These are phyloP conservation scores for Aurifilum marmelostoma DNA, from an alignment of 2,329 filamentous ascomycete species.

Conservation along the genomic window DNA sequence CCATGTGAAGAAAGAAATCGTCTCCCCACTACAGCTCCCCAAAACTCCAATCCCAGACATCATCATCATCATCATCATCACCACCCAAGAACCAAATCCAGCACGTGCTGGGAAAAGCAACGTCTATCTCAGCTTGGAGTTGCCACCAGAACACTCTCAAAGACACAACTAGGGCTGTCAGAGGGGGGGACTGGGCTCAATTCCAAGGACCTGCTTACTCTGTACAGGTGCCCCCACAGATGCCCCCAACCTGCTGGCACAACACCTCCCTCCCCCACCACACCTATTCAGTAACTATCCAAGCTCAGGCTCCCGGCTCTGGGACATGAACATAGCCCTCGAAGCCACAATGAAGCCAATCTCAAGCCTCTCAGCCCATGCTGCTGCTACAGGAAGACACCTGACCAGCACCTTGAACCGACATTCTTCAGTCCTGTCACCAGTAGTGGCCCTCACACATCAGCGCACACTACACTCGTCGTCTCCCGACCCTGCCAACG, in stretches of 20 bases:
- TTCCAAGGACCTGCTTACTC: too few species aligned
- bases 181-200: too few species aligned
- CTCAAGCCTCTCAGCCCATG: conserved; percentile 15
- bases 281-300: not conserved
- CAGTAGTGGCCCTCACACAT: not conserved
- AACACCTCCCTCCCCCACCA: not conserved
- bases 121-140: not conserved
- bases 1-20: not conserved
- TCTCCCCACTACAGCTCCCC: not conserved
- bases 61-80: not conserved
- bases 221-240: not conserved
- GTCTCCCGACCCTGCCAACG: conserved; percentile 46
- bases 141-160: not conserved
- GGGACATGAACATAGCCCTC: not conserved
- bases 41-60: not conserved
- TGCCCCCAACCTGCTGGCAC: not conserved
- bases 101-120: not conserved
- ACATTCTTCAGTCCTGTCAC: not conserved
- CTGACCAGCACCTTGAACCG: conserved; percentile 1
- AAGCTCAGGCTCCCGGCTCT: not conserved
- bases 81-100: not conserved
- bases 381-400: conserved; percentile 10
- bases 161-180: not conserved
- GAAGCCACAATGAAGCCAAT: conserved; percentile 21
- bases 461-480: conserved; percentile 35